Evolutionary conservation across 805 yeast species (phyloP).

Genomic region (Metschnikowia amazonensis): DNA sequence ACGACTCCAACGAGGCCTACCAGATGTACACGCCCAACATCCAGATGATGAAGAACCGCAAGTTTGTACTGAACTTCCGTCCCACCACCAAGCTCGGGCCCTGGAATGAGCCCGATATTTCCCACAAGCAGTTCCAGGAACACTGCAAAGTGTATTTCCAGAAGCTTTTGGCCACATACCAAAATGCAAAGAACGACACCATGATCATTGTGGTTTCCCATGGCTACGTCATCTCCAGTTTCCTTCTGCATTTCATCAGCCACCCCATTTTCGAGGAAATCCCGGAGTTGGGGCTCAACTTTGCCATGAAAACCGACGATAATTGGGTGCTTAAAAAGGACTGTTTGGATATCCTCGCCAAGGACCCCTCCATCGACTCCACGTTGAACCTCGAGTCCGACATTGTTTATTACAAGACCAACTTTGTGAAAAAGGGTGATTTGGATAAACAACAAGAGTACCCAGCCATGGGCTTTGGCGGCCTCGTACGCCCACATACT

Average conservation of each 20-base stretch:
- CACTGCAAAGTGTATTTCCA: slow-evolving; percentile 38
- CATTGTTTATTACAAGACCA: slow-evolving; percentile 42
- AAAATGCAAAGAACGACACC: slow-evolving; percentile 29
- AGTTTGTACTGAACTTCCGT: slow-evolving; percentile 36
- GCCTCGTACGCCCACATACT: slow-evolving; percentile 7
- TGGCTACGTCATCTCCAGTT: slow-evolving; percentile 39
- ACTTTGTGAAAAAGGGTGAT: slow-evolving; percentile 37
- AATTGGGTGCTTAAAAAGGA: slow-evolving; percentile 35
- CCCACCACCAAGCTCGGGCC: slow-evolving; percentile 42
- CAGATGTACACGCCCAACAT: slow-evolving; percentile 44
- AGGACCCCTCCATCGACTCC: slow-evolving; percentile 24
- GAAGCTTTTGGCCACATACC: slow-evolving; percentile 41
- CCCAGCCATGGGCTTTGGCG: slow-evolving; percentile 17
- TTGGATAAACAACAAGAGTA: slow-evolving; percentile 16
- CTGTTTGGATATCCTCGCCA: slow-evolving; percentile 28
- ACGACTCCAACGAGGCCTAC: slow-evolving; percentile 43
- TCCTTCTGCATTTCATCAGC: slow-evolving; percentile 37
- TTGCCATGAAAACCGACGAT: slow-evolving; percentile 24
- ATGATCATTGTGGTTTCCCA: slow-evolving; percentile 38
- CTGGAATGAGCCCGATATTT: slow-evolving; percentile 39
- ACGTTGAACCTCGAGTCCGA: slow-evolving; percentile 38
- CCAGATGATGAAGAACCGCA: slow-evolving; percentile 31
- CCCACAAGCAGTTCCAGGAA: slow-evolving; percentile 37
- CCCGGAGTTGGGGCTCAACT: slow-evolving; percentile 37
- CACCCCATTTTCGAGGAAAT: slow-evolving; percentile 45